Evolutionary conservation across 192 early-diverging fungal species (phyloP).

Genomic region (Gryganskiella cystojenkinii): DNA sequence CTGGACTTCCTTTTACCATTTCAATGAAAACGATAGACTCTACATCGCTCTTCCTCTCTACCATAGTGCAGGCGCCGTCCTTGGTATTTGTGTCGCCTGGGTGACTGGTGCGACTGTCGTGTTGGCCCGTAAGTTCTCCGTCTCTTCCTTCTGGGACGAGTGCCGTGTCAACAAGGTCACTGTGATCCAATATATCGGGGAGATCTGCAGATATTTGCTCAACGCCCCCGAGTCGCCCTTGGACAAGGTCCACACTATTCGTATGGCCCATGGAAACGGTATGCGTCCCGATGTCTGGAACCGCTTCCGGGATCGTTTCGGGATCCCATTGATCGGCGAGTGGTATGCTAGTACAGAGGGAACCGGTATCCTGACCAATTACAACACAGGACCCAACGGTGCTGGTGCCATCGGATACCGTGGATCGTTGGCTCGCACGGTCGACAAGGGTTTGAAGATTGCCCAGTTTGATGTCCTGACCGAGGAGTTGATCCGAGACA

Average conservation of each 20-base stretch:
- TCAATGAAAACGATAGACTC: conserved; percentile 57
- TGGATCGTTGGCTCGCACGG: conserved; percentile 54
- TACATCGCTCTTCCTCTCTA: conserved; percentile 73
- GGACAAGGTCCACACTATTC: conserved; percentile 66
- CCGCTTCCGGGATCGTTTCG: conserved; percentile 70
- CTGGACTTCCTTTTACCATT: conserved; percentile 45
- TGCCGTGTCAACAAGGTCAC: conserved; percentile 59
- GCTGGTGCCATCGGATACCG: conserved; percentile 71
- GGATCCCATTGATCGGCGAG: conserved; percentile 68
- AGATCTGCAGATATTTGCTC: conserved; percentile 75
- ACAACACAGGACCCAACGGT: conserved; percentile 64
- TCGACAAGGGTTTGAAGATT: conserved; percentile 56
- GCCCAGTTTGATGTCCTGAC: conserved; percentile 67
- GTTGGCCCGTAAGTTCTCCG: conserved; percentile 68
- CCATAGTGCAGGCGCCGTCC: conserved; percentile 63
- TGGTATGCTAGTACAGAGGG: conserved; percentile 79
- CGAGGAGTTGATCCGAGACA: conserved; percentile 63
- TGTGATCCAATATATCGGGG: conserved; percentile 72
- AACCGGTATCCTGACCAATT: conserved; percentile 57
- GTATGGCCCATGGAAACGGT: conserved; percentile 75
- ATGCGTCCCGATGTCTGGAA: conserved; percentile 79
- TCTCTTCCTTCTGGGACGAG: conserved; percentile 64
- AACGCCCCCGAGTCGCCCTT: conserved; percentile 57
- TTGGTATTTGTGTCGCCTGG: conserved; percentile 43
- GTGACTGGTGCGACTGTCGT: conserved; percentile 63